Percentiles rank a stretch among this genome's conserved stretches.
These are phyloP conservation scores for Xylaria digitata DNA, from an alignment of 2,329 filamentous ascomycete genomes.

Conservation along the genomic window DNA sequence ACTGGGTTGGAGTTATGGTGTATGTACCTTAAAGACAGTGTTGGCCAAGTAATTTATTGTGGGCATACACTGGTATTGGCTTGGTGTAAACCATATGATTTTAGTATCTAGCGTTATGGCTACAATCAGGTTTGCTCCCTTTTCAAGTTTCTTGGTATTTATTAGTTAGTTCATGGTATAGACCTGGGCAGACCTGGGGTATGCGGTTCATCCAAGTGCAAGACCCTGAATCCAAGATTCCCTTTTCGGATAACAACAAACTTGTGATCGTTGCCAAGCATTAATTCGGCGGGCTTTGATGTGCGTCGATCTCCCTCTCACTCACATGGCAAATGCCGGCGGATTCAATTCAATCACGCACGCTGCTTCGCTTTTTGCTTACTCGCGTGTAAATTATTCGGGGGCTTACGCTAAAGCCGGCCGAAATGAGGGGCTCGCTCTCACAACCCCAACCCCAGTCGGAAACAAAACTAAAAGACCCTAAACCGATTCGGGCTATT, in stretches of 20 bases:
- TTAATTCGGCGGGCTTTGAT: constrained; percentile 4
- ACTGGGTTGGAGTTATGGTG: background rate
- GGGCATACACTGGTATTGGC: too few species aligned
- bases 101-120: too few species aligned
- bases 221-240: background rate
- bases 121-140: too few species aligned
- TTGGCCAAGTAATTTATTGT: too few species aligned
- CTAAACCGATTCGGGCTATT: background rate
- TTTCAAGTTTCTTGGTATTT: too few species aligned
- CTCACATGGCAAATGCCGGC: constrained; percentile 33
- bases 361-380: constrained; percentile 10
- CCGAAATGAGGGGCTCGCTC: constrained; percentile 29
- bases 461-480: background rate
- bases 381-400: constrained; percentile 19
- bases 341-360: constrained; percentile 5
- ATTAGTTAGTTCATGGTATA: too few species aligned
- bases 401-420: constrained; percentile 15
- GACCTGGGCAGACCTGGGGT: too few species aligned
- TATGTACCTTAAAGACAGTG: too few species aligned
- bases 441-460: constrained; percentile 6
- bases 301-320: constrained; percentile 28
- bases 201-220: too few species aligned
- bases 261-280: constrained; percentile 4
- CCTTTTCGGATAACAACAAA: constrained; percentile 1
- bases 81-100: too few species aligned